Conservation (phyloP, 2,329 filamentous ascomycete genomes). For the Trichophyton benhamiae region DNA sequence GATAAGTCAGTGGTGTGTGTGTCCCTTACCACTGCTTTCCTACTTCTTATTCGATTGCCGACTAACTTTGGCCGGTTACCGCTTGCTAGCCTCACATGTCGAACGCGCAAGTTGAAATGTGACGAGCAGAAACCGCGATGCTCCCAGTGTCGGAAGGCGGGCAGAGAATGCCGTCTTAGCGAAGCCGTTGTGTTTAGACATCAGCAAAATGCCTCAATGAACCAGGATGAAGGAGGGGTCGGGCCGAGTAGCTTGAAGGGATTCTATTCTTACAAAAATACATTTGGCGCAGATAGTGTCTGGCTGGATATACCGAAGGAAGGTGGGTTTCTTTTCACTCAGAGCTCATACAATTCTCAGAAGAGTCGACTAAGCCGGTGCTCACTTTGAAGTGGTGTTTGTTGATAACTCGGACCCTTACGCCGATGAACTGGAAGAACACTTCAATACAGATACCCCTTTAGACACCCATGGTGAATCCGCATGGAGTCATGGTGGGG, state of each 20-base stretch:
- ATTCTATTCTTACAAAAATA: conserved; percentile 56
- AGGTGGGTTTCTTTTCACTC: conserved; percentile 24
- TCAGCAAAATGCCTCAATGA: conserved; percentile 59
- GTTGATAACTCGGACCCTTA: conserved; percentile 51
- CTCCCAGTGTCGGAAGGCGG: conserved; percentile 49
- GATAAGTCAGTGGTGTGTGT: not conserved
- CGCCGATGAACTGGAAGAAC: conserved; percentile 38
- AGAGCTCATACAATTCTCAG: not conserved
- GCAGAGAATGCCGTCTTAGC: conserved; percentile 48
- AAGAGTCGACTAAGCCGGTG: not conserved
- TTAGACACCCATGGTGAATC: conserved; percentile 19
- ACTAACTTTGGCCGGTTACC: not conserved
- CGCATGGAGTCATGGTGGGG: conserved; percentile 22
- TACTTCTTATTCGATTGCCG: not conserved
- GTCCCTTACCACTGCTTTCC: not conserved
- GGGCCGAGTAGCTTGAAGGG: conserved; percentile 37
- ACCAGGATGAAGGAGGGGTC: conserved; percentile 35
- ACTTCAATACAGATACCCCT: conserved; percentile 22
- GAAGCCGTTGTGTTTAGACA: conserved; percentile 55
- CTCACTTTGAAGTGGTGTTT: conserved; percentile 41
- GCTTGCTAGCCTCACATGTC: conserved; percentile 40
- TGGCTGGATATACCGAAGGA: conserved; percentile 52
- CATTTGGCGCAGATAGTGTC: conserved; percentile 47
- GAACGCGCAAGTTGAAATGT: conserved; percentile 52
- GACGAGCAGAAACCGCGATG: conserved; percentile 51